Conservation (phyloP, 1,139 yeast genomes). For the Debaryomyces coudertii region DNA sequence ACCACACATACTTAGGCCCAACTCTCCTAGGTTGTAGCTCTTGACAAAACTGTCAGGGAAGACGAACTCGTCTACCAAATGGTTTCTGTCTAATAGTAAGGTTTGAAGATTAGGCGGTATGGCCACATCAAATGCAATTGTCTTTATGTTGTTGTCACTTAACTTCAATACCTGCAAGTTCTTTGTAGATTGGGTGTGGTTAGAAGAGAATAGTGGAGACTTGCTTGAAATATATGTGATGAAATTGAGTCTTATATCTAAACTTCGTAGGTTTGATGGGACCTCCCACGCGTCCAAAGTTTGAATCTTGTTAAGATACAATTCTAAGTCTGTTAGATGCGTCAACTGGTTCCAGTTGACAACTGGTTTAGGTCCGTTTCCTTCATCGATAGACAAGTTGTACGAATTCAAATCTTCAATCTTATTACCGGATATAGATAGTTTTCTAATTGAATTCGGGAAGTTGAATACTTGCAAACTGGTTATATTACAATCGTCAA, state of each 20-base stretch:
- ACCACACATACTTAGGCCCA: slow-evolving; percentile 23
- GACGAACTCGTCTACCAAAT: slow-evolving; percentile 13
- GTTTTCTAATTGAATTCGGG: slow-evolving; percentile 25
- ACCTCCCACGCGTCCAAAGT: slow-evolving; percentile 27
- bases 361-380: slow-evolving; percentile 6
- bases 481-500: slow-evolving; percentile 25
- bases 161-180: slow-evolving; percentile 18
- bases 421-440: slow-evolving; percentile 29
- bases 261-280: slow-evolving; percentile 25
- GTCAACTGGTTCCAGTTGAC: slow-evolving; percentile 28
- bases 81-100: slow-evolving; percentile 18
- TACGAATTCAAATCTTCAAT: slow-evolving; percentile 12
- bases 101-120: slow-evolving; percentile 21
- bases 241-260: slow-evolving; percentile 30
- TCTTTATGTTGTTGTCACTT: slow-evolving; percentile 20
- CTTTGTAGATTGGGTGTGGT: slow-evolving; percentile 10
- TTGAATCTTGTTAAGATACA: slow-evolving; percentile 26
- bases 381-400: slow-evolving; percentile 6
- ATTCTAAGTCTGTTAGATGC: slow-evolving; percentile 27
- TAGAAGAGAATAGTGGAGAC: slow-evolving; percentile 10
- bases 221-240: slow-evolving; percentile 14
- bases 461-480: slow-evolving; percentile 25
- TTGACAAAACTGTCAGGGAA: slow-evolving; percentile 13
- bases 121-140: slow-evolving; percentile 18
- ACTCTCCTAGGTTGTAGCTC: slow-evolving; percentile 16